phyloP scores from a whole-genome alignment of 768 basidiomycete genomes.

The Tulasnella sp. region DNA sequence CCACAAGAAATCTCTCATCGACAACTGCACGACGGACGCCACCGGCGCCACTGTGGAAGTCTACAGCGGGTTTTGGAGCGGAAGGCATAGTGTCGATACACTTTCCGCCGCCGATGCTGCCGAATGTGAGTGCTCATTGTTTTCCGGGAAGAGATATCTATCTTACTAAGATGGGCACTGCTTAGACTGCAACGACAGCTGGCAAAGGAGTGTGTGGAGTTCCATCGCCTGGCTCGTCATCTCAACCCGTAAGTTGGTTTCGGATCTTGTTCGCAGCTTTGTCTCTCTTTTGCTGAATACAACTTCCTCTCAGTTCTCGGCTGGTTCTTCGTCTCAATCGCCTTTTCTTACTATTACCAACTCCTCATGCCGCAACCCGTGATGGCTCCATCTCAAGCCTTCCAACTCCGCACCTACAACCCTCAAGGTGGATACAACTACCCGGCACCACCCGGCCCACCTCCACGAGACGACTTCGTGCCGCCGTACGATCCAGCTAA shows the following conservation, averaged over 20 bases:
- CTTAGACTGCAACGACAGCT: constrained; percentile 50
- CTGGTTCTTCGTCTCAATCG: constrained; percentile 49
- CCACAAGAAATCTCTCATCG: constrained; percentile 40
- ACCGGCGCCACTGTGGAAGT: constrained; percentile 25
- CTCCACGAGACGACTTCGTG: constrained; percentile 30
- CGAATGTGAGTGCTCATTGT: constrained; percentile 6
- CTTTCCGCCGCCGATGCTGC: constrained; percentile 11
- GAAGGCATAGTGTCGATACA: constrained; percentile 20
- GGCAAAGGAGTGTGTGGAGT: constrained; percentile 54
- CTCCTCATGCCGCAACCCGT: constrained; percentile 50
- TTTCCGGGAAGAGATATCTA: constrained; percentile 37
- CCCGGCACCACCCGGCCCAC: constrained; percentile 30
- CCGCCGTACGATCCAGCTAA: constrained; percentile 36
- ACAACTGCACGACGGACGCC: constrained; percentile 38
- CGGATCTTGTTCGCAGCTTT: background rate
- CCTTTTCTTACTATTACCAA: constrained; percentile 67
- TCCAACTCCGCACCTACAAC: constrained; percentile 3
- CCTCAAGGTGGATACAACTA: constrained; percentile 19
- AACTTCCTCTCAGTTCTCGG: constrained; percentile 35
- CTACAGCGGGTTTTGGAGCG: constrained; percentile 33
- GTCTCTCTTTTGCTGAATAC: background rate
- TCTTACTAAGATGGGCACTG: background rate
- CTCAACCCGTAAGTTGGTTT: constrained; percentile 40
- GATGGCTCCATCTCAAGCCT: constrained; percentile 19
- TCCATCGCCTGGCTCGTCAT: constrained; percentile 55